Evolutionary conservation across 2,329 filamentous ascomycete genomes (phyloP).

Genomic region (Diplodia intermedia): DNA sequence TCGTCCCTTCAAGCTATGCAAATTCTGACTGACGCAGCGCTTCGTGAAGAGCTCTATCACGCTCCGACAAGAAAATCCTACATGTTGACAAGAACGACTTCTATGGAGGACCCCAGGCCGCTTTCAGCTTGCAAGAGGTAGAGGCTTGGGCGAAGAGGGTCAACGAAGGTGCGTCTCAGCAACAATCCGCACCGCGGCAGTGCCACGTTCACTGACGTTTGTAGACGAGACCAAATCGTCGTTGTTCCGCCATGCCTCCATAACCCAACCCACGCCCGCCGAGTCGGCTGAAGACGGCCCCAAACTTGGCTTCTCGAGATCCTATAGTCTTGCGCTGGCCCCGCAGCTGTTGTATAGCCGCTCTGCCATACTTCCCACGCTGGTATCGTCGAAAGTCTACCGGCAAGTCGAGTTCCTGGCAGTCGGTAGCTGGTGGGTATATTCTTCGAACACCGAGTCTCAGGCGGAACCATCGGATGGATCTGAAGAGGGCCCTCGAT

Average conservation of each 20-base stretch:
- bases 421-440: conserved; percentile 91
- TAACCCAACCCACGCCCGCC: conserved; percentile 39
- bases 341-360: conserved; percentile 87
- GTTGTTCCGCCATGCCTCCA: conserved; percentile 39
- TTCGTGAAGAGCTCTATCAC: conserved; percentile 79
- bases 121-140: conserved; percentile 81
- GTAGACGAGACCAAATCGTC: conserved; percentile 14
- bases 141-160: conserved; percentile 71
- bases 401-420: conserved; percentile 92
- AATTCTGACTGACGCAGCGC: conserved; percentile 75
- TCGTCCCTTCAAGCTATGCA: conserved; percentile 41
- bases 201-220: background rate
- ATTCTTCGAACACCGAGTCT: conserved; percentile 48
- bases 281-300: conserved; percentile 34
- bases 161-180: conserved; percentile 42
- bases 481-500: background rate
- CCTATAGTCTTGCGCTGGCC: conserved; percentile 83
- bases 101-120: conserved; percentile 87
- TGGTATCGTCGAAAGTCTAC: conserved; percentile 90
- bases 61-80: conserved; percentile 88
- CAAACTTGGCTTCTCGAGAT: conserved; percentile 68
- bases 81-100: conserved; percentile 88
- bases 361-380: conserved; percentile 75
- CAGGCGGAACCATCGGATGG: conserved; percentile 28
- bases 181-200: background rate